phyloP scores from a whole-genome alignment of 1,284 basidiomycete species.

The Boletellus sp. region DNA sequence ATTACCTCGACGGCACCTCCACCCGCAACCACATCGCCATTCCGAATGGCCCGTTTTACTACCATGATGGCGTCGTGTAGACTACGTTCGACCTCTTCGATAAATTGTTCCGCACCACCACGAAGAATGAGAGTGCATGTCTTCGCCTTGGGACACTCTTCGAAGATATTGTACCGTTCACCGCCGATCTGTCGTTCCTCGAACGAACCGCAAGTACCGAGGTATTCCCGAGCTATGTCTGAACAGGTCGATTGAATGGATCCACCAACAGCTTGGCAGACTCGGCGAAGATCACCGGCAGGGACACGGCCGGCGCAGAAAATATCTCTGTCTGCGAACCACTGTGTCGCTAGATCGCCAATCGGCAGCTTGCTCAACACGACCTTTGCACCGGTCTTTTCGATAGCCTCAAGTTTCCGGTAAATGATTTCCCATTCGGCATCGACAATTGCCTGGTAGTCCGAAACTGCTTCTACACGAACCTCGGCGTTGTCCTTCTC shows the following conservation, averaged over 20 bases:
- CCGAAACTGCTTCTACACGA: constrained; percentile 92
- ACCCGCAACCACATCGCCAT: constrained; percentile 94
- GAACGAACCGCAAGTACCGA: constrained; percentile 89
- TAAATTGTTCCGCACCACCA: constrained; percentile 98
- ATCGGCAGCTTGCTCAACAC: constrained; percentile 98
- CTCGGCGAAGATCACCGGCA: constrained; percentile 87
- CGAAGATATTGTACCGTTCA: constrained; percentile 96
- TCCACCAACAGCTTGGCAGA: constrained; percentile 95
- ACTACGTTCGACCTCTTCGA: constrained; percentile 96
- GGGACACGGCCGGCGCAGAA: constrained; percentile 98
- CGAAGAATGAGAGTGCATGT: constrained; percentile 96
- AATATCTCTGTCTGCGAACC: constrained; percentile 98
- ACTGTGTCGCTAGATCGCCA: constrained; percentile 97
- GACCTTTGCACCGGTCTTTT: constrained; percentile 95
- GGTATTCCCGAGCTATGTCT: constrained; percentile 86
- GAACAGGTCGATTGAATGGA: constrained; percentile 94
- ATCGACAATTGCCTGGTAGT: constrained; percentile 99
- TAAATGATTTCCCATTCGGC: constrained; percentile 99
- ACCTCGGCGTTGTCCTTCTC: constrained; percentile 99
- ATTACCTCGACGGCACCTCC: constrained; percentile 93
- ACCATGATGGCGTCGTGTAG: constrained; percentile 99
- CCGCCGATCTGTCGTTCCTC: constrained; percentile 97
- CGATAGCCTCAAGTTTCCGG: constrained; percentile 94
- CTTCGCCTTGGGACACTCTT: constrained; percentile 92
- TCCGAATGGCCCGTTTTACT: constrained; percentile 94